Evolutionary conservation across 805 yeast species (phyloP).

Genomic region (Hanseniaspora meyeri): DNA sequence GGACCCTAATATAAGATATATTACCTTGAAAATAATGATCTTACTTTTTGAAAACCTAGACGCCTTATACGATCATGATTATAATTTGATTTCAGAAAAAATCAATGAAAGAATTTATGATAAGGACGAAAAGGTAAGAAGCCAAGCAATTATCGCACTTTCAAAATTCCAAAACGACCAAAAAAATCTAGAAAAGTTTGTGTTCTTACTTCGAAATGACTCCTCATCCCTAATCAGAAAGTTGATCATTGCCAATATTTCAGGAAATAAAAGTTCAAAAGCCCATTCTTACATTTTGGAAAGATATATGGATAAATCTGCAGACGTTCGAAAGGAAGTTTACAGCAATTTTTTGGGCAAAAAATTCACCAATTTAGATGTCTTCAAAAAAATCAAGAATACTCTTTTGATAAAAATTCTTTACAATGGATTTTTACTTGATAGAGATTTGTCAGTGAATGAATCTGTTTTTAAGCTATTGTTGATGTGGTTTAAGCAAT

Average conservation of each 20-base stretch:
- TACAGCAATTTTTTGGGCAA: conserved; percentile 33
- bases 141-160: conserved; percentile 72
- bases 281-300: conserved; percentile 85
- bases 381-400: conserved; percentile 8
- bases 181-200: conserved; percentile 17
- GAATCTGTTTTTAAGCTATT: background rate
- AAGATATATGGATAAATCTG: conserved; percentile 64
- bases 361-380: background rate
- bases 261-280: conserved; percentile 46
- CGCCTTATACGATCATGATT: conserved; percentile 62
- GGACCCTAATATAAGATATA: conserved; percentile 63
- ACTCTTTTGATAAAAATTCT: conserved; percentile 6
- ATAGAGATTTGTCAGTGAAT: conserved; percentile 6
- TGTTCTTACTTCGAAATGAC: conserved; percentile 24
- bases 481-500: background rate
- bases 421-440: conserved; percentile 10
- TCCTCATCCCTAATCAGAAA: conserved; percentile 20
- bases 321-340: conserved; percentile 60
- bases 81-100: conserved; percentile 47
- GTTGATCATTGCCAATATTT: conserved; percentile 36
- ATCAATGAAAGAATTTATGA: conserved; percentile 55
- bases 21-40: conserved; percentile 67
- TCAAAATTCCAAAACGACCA: conserved; percentile 58
- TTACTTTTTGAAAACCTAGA: conserved; percentile 58
- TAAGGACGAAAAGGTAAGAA: conserved; percentile 64